Percentiles rank a stretch among this genome's conserved stretches.
Evolutionary conservation across 1,284 basidiomycete genomes (phyloP).

Genomic region (Papiliotrema terrestris): DNA sequence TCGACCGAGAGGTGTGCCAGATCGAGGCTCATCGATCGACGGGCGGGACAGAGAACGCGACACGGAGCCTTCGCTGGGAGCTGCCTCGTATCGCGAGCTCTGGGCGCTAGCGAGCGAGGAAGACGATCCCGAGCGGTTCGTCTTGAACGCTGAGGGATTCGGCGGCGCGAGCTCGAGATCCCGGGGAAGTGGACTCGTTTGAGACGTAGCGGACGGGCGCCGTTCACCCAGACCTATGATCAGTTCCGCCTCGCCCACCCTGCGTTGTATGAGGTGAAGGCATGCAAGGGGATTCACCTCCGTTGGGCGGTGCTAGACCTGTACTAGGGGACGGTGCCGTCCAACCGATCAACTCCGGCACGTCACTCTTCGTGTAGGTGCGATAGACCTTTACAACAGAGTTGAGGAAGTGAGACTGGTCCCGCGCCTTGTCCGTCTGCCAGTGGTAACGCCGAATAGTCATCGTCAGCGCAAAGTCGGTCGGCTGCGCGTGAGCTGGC

Average conservation of each 20-base stretch:
- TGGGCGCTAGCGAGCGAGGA: constrained; percentile 12
- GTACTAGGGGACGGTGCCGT: constrained; percentile 6
- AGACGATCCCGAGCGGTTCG: constrained; percentile 17
- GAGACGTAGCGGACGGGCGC: constrained; percentile 5
- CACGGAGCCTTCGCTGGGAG: not conserved
- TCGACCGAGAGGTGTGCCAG: constrained; percentile 14
- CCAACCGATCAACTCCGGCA: constrained; percentile 46
- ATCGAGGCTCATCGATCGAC: constrained; percentile 22
- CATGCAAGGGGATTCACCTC: constrained; percentile 2
- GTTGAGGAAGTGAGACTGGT: constrained; percentile 70
- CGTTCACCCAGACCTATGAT: constrained; percentile 4
- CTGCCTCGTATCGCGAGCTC: constrained; percentile 9
- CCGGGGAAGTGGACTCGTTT: constrained; percentile 9
- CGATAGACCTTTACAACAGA: constrained; percentile 68
- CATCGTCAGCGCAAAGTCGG: constrained; percentile 72
- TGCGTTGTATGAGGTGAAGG: too few species aligned
- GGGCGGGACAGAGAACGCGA: constrained; percentile 9
- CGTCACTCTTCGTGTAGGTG: constrained; percentile 58
- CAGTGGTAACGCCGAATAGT: constrained; percentile 75
- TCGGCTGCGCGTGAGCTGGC: constrained; percentile 51
- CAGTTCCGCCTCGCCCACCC: not conserved
- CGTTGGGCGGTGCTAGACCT: not conserved
- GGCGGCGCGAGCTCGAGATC: constrained; percentile 13
- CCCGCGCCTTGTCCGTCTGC: constrained; percentile 69
- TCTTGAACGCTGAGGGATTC: constrained; percentile 1